These are phyloP conservation scores for Talaromyces sp. DNA, from an alignment of 2,329 filamentous ascomycete genomes.

Conservation along the genomic window DNA sequence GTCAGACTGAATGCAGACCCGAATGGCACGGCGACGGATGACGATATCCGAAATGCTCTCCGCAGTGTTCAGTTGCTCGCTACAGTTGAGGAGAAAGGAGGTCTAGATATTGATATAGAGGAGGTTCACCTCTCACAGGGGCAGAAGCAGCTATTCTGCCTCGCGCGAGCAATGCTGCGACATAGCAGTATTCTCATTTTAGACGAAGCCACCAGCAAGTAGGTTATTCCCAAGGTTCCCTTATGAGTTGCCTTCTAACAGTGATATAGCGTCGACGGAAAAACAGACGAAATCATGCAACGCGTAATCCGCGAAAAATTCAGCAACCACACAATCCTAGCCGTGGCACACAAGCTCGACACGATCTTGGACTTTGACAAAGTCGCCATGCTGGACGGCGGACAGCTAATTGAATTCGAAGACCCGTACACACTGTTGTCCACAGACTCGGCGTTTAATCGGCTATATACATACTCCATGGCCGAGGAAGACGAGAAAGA, in stretches of 20 bases:
- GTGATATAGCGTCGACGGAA: slow-evolving; percentile 47
- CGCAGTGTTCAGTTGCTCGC: slow-evolving; percentile 33
- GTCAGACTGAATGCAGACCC: slow-evolving; percentile 39
- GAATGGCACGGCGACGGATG: slow-evolving; percentile 24
- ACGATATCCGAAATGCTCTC: slow-evolving; percentile 32
- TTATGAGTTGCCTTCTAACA: no score
- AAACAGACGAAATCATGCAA: slow-evolving; percentile 56
- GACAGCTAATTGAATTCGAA: slow-evolving; percentile 30
- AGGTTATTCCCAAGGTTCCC: slow-evolving; percentile 7
- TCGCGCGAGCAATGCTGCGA: slow-evolving; percentile 55
- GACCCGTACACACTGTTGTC: slow-evolving; percentile 33
- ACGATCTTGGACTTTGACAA: slow-evolving; percentile 37
- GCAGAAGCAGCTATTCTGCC: slow-evolving; percentile 60
- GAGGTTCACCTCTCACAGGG: slow-evolving; percentile 51
- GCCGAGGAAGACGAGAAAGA: slow-evolving; percentile 10
- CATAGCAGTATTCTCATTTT: slow-evolving; percentile 40
- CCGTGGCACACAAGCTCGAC: slow-evolving; percentile 53
- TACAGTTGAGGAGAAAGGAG: slow-evolving; percentile 34
- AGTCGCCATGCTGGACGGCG: slow-evolving; percentile 32
- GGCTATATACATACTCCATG: slow-evolving; percentile 24
- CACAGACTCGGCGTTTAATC: slow-evolving; percentile 32
- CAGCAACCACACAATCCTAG: slow-evolving; percentile 53
- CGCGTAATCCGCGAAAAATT: slow-evolving; percentile 52
- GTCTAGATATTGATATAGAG: slow-evolving; percentile 40
- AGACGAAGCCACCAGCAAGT: slow-evolving; percentile 39